phyloP scores from a whole-genome alignment of 179 eudicot genomes.

The Sideroxylon spinosum region DNA sequence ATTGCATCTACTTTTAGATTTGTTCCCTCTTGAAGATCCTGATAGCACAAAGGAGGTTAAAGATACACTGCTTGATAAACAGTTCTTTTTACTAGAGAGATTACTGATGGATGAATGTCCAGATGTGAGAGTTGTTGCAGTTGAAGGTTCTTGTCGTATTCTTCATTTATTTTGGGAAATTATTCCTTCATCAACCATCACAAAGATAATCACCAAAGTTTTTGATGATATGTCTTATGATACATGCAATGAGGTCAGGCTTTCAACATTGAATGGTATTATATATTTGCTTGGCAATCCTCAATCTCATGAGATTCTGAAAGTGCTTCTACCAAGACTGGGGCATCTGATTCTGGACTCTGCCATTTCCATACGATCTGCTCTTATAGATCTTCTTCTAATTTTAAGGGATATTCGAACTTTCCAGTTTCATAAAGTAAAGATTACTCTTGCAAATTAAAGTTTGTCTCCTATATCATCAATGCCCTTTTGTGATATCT shows the following conservation, averaged over 20 bases:
- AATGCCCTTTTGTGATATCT: background rate
- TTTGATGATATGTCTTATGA: constrained; percentile 76
- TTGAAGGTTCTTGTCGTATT: constrained; percentile 90
- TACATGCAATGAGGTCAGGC: constrained; percentile 66
- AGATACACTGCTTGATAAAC: constrained; percentile 70
- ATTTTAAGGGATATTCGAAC: constrained; percentile 58
- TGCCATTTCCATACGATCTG: constrained; percentile 54
- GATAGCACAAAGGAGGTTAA: constrained; percentile 79
- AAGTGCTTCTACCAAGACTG: constrained; percentile 80
- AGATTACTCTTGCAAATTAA: constrained; percentile 15
- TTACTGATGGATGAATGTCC: constrained; percentile 79
- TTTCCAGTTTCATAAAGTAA: constrained; percentile 90
- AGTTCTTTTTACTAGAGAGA: constrained; percentile 77
- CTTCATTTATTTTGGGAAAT: constrained; percentile 90
- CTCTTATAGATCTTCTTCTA: constrained; percentile 68
- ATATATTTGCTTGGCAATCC: constrained; percentile 86
- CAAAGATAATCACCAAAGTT: constrained; percentile 62
- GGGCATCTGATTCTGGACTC: constrained; percentile 65
- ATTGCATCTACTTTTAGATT: constrained; percentile 73
- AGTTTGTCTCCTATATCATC: background rate
- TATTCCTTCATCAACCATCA: constrained; percentile 77
- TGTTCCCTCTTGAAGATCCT: constrained; percentile 97
- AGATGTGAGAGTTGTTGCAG: constrained; percentile 81
- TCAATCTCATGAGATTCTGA: constrained; percentile 84
- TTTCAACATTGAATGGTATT: constrained; percentile 75